Evolutionary conservation across 768 basidiomycete species (phyloP).

Genomic region (Phaffia australis): DNA sequence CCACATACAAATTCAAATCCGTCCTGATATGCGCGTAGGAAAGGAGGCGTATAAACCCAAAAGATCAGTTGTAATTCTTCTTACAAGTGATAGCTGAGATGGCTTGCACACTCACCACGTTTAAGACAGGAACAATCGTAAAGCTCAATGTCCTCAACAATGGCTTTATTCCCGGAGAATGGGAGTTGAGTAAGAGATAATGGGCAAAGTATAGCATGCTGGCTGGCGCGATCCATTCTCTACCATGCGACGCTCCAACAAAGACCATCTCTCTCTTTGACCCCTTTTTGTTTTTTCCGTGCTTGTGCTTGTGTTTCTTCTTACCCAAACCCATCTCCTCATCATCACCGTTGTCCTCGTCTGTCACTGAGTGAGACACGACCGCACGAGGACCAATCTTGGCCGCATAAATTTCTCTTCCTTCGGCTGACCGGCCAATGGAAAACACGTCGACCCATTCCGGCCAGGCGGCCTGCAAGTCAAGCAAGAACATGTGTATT

Average conservation of each 20-base stretch:
- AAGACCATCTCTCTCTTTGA: conserved; percentile 53
- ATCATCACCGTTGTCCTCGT: conserved; percentile 28
- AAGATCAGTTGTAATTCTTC: conserved; percentile 47
- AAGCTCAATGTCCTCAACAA: conserved; percentile 47
- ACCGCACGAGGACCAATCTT: conserved; percentile 40
- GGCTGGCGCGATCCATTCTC: conserved; percentile 76
- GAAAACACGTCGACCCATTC: conserved; percentile 43
- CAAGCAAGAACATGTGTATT: conserved; percentile 46
- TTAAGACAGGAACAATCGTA: conserved; percentile 33
- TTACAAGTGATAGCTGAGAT: conserved; percentile 17
- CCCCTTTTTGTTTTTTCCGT: conserved; percentile 20
- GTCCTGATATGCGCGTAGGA: conserved; percentile 43
- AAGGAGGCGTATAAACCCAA: conserved; percentile 40
- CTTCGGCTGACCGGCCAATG: conserved; percentile 52
- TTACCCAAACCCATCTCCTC: conserved; percentile 5
- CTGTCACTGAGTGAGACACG: conserved; percentile 14
- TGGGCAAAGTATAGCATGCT: conserved; percentile 64
- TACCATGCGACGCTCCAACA: conserved; percentile 61
- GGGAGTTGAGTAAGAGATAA: conserved; percentile 48
- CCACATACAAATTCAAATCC: conserved; percentile 47
- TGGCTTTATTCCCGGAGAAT: conserved; percentile 45
- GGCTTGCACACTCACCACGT: not conserved
- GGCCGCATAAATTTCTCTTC: conserved; percentile 50
- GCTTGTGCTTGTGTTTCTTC: not conserved
- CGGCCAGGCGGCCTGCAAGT: conserved; percentile 45